Conservation (phyloP, 176 grass and related monocot species). For the Sorghum bicolor region Sorghum_bicolor_NCBIv3 NC_012871.2:46660001-46660500, state of each 20-base stretch:
- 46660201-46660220: conserved; percentile 14
- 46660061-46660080: conserved; percentile 59
- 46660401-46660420: too few relatives aligned
- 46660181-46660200: conserved; percentile 57
- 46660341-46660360: background rate
- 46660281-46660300: conserved; percentile 10
- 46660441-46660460: too few relatives aligned
- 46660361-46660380: background rate
- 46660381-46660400: background rate
- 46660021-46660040: conserved; percentile 45
- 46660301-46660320: background rate
- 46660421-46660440: too few relatives aligned
- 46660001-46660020: conserved; percentile 21
- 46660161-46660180: conserved; percentile 89
- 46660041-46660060: conserved; percentile 58
- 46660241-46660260: background rate
- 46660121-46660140: conserved; percentile 77
- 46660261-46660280: conserved; percentile 1
- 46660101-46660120: conserved; percentile 52
- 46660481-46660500: too few relatives aligned
- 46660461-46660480: too few relatives aligned
- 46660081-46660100: conserved; percentile 37
- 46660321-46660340: background rate
- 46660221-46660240: conserved; percentile 10
- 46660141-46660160: conserved; percentile 76